Percentiles rank a stretch among this genome's conserved stretches.
Conservation (phyloP, 163 green algal genomes). For the Scenedesmus sp. region DNA sequence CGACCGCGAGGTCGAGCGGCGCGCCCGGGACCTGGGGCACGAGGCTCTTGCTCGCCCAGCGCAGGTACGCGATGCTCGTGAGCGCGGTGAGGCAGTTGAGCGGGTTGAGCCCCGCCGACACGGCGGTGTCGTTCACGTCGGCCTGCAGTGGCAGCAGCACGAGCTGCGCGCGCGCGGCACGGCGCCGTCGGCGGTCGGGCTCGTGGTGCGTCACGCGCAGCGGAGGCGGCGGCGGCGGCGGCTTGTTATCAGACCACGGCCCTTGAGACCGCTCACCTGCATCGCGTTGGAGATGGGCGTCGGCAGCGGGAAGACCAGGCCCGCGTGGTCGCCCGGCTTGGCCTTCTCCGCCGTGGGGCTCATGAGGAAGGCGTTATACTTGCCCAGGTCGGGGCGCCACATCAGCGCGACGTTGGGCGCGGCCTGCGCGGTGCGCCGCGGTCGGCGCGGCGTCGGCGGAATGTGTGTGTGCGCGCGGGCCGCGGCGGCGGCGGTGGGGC, state of each 20-base stretch:
- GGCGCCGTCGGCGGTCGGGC: not conserved
- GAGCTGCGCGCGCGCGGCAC: not conserved
- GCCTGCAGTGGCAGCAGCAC: constrained; percentile 23
- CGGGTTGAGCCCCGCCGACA: constrained; percentile 1
- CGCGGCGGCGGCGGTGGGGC: too few species aligned
- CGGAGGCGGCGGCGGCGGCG: not conserved
- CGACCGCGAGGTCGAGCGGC: constrained; percentile 6
- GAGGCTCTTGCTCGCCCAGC: constrained; percentile 29
- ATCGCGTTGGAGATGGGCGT: not conserved
- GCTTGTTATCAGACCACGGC: not conserved
- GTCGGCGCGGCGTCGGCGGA: too few species aligned
- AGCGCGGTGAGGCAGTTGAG: constrained; percentile 28
- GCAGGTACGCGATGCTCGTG: constrained; percentile 11
- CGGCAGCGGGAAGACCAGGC: constrained; percentile 15
- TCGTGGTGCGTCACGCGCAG: not conserved
- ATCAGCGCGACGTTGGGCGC: not conserved
- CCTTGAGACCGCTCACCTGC: constrained; percentile 28
- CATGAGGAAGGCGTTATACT: constrained; percentile 41
- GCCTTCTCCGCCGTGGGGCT: constrained; percentile 5
- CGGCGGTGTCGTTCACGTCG: constrained; percentile 13
- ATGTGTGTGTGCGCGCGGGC: too few species aligned
- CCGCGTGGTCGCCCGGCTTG: not conserved
- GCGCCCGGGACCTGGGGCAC: constrained; percentile 10
- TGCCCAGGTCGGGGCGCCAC: constrained; percentile 44
- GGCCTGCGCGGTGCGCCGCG: not conserved